Evolutionary conservation across 169 alveolate genomes (phyloP).

Genomic region (Babesia ovis): DNA sequence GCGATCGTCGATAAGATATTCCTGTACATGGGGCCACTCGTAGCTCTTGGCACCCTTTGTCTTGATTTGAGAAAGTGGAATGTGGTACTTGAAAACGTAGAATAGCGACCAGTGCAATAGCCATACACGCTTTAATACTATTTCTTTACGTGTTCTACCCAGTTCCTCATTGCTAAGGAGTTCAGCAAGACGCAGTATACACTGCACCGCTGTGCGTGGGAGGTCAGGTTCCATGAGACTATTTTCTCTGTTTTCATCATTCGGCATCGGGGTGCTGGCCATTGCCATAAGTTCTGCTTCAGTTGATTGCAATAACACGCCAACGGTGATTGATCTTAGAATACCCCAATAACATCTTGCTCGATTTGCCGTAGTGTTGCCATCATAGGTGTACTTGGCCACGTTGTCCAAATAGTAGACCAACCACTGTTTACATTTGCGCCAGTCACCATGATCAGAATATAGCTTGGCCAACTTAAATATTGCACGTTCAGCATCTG

Average conservation of each 20-base stretch:
- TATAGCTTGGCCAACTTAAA: slow-evolving; percentile 74
- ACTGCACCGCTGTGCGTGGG: slow-evolving; percentile 69
- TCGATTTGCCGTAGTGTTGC: slow-evolving; percentile 69
- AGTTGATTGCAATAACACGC: slow-evolving; percentile 52
- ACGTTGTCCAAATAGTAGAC: slow-evolving; percentile 72
- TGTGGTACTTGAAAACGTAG: slow-evolving; percentile 74
- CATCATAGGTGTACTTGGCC: slow-evolving; percentile 73
- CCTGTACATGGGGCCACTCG: slow-evolving; percentile 78
- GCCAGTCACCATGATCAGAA: slow-evolving; percentile 73
- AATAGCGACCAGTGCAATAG: slow-evolving; percentile 79
- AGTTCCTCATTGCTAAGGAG: slow-evolving; percentile 68
- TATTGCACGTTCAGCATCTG: slow-evolving; percentile 66
- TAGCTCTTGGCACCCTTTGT: slow-evolving; percentile 68
- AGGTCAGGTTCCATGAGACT: slow-evolving; percentile 66
- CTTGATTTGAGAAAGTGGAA: slow-evolving; percentile 71
- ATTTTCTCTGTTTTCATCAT: slow-evolving; percentile 63
- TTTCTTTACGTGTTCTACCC: slow-evolving; percentile 69
- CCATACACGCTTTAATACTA: slow-evolving; percentile 78
- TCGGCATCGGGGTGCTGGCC: slow-evolving; percentile 53
- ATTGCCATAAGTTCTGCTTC: slow-evolving; percentile 52
- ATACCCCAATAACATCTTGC: slow-evolving; percentile 80
- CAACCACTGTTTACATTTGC: slow-evolving; percentile 69
- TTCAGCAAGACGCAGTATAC: slow-evolving; percentile 68
- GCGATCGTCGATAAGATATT: slow-evolving; percentile 78
- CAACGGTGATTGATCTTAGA: slow-evolving; percentile 68